Conservation (phyloP, 176 grass and related monocot genomes). For the Poa annua region DNA sequence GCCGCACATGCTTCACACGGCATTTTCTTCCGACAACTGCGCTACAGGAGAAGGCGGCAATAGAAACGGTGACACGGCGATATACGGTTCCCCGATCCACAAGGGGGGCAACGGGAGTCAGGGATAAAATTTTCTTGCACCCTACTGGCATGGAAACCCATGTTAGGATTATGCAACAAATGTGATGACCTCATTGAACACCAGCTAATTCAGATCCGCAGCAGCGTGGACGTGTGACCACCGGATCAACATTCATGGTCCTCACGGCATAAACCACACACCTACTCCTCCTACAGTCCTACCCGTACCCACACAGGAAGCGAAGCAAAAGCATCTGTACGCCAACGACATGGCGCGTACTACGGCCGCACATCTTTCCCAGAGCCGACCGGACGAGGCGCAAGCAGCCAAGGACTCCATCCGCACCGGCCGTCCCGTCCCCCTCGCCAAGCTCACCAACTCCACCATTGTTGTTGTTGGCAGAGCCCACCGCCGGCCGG, state of each 20-base stretch:
- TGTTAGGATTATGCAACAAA: too few species aligned
- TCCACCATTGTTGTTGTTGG: too few species aligned
- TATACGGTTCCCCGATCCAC: too few species aligned
- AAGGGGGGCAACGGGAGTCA: too few species aligned
- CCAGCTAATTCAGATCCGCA: too few species aligned
- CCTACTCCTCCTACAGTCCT: background rate
- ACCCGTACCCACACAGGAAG: background rate
- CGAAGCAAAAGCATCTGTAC: background rate
- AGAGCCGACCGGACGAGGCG: background rate
- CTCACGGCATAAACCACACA: background rate
- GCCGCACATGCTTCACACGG: too few species aligned
- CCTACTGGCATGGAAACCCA: too few species aligned
- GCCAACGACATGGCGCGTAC: background rate
- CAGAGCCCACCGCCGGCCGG: background rate
- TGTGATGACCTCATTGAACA: too few species aligned
- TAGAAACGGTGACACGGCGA: too few species aligned
- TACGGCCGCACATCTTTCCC: background rate
- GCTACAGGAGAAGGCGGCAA: too few species aligned
- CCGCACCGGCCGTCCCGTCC: background rate
- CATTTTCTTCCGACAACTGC: too few species aligned
- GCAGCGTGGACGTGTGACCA: background rate
- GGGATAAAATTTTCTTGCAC: too few species aligned
- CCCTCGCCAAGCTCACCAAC: constrained; percentile 25
- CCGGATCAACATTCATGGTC: background rate
- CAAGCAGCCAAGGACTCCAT: background rate